Evolutionary conservation across 495 filamentous ascomycete genomes (phyloP), one percentile per base, ranked within the genome.

Genomic region (Aspergillus campestris): DNA sequence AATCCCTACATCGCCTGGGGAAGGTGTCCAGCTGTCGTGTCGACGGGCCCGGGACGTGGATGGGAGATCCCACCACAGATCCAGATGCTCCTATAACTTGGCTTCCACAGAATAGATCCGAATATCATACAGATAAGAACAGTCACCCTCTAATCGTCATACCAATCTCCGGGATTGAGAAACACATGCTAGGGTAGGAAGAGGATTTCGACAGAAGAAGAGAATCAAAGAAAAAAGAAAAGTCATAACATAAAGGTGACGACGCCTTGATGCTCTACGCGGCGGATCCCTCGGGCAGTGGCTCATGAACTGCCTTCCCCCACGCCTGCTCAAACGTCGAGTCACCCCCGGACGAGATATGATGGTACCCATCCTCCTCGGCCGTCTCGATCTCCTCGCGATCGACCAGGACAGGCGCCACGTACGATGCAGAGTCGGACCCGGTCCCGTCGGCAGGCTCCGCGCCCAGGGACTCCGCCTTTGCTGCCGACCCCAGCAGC

Each of bases 281-380:
- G 33, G 43, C 30, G 33, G 45, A 15, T 9, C 42, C 45, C 37
- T 31, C 41, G 8, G 30, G 40, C 13, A 44, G 46, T 15, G 48
- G 43, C 30, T 45, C 56, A 45, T 66, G 61, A 6, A 66, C 58
- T 4, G 67, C 69, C 44, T 69, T 71, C 3, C 66, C 68, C 69
- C 69, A 73, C 11, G 68, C 69, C 33, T 52, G 47, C 50, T 73
- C 69, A 40, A 71, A 69, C 10, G 64, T 59, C 2, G 60, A 56
- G 8, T 68, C 58, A 31, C 55, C 46, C 10, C 31, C 45, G 28
- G 13, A 18, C 29, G 37, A 15, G 12, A 35, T 34, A 33, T 18
- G 24, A 40, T 39, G 13, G 12, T 31, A 40, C 14, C n/a, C 10
- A 11, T 38, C 43, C 11, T 38, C 32, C 31, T 38, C 34, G 3